These are phyloP conservation scores for Penicillium sp. DNA, from an alignment of 2,329 filamentous ascomycete species.

Conservation along the genomic window DNA sequence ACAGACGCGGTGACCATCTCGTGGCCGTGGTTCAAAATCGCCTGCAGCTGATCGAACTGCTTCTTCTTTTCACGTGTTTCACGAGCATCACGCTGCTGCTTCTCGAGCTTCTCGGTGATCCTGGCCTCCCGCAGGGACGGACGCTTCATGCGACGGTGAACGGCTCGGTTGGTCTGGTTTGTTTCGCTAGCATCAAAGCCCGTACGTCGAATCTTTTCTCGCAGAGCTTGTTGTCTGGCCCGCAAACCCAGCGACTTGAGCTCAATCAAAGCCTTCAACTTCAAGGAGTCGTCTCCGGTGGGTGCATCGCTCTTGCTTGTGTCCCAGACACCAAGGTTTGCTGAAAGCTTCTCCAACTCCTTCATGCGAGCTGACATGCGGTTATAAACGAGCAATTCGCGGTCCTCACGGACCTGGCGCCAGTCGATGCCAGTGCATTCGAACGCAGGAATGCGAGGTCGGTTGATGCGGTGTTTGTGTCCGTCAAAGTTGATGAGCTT, in stretches of 20 bases:
- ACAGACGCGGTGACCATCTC: constrained; percentile 66
- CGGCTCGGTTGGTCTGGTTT: constrained; percentile 59
- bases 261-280: constrained; percentile 87
- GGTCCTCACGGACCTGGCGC: constrained; percentile 76
- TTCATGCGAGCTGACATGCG: constrained; percentile 77
- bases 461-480: constrained; percentile 68
- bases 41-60: constrained; percentile 83
- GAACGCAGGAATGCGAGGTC: constrained; percentile 76
- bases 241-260: constrained; percentile 88
- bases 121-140: constrained; percentile 90
- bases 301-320: constrained; percentile 61
- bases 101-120: constrained; percentile 98
- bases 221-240: constrained; percentile 77
- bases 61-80: constrained; percentile 98
- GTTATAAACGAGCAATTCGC: constrained; percentile 84
- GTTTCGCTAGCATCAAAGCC: constrained; percentile 78
- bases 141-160: constrained; percentile 94
- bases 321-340: constrained; percentile 84
- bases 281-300: constrained; percentile 72
- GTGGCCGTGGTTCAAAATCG: constrained; percentile 73
- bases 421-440: constrained; percentile 86
- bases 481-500: constrained; percentile 68
- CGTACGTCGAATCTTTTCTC: constrained; percentile 79
- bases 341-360: constrained; percentile 76
- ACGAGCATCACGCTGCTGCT: constrained; percentile 92